Conservation (phyloP, 805 yeast species). For the Suhomyces sp. region DNA sequence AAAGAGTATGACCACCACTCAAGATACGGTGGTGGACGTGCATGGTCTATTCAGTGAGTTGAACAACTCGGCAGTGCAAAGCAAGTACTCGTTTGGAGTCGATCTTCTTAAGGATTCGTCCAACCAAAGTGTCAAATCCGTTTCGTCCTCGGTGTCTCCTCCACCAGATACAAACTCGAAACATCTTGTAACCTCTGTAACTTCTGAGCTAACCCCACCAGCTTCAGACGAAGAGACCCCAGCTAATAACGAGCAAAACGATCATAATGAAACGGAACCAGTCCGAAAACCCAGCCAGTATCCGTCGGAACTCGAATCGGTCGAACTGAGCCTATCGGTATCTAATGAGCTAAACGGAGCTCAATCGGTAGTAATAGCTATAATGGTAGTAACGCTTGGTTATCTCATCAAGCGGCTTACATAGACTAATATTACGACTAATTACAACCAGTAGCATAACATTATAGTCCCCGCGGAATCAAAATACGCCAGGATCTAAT, state of each 20-base stretch:
- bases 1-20: constrained; percentile 9
- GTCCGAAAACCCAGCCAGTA: neutral
- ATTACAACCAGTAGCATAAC: neutral
- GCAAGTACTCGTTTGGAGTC: neutral
- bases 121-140: neutral
- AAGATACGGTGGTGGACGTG: constrained; percentile 11
- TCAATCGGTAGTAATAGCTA: constrained; percentile 4
- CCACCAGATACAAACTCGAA: neutral
- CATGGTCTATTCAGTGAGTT: constrained; percentile 10
- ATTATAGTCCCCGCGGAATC: neutral
- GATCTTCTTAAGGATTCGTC: constrained; percentile 1
- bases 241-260: neutral
- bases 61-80: neutral
- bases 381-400: constrained; percentile 6
- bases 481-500: neutral
- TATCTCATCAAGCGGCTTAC: constrained; percentile 4
- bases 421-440: neutral
- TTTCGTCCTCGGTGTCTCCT: neutral
- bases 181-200: neutral
- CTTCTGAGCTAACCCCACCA: constrained; percentile 3
- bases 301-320: neutral
- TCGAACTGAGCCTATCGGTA: constrained; percentile 1
- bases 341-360: constrained; percentile 3
- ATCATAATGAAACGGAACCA: neutral
- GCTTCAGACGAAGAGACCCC: constrained; percentile 2